phyloP scores from a whole-genome alignment of 176 grass and related monocot species.

The Bromus sterilis region DNA sequence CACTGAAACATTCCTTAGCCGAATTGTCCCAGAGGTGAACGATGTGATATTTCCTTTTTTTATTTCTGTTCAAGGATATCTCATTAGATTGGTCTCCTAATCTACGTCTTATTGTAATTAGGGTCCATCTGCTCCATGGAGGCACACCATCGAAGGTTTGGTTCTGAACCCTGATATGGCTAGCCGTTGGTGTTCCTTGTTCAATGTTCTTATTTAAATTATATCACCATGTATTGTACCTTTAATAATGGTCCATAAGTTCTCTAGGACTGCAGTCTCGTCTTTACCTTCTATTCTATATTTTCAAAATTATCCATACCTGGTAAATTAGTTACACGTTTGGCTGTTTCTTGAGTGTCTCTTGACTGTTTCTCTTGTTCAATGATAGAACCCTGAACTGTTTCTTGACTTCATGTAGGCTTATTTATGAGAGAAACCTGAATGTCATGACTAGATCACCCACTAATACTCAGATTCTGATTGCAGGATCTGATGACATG shows the following conservation, averaged over 20 bases:
- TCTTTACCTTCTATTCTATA: background rate
- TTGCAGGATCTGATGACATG: constrained; percentile 97
- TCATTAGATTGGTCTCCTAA: background rate
- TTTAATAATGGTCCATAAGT: background rate
- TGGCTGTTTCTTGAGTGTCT: too few species aligned
- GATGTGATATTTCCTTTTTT: background rate
- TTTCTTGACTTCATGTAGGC: background rate
- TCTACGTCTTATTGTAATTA: constrained; percentile 18
- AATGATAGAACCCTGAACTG: too few species aligned
- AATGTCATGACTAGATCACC: constrained; percentile 12
- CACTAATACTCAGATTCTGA: constrained; percentile 17
- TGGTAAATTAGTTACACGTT: background rate
- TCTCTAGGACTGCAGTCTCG: background rate
- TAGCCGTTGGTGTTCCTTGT: background rate
- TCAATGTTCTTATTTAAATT: background rate
- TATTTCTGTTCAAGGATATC: background rate
- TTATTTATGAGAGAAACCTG: background rate
- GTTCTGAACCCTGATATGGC: background rate
- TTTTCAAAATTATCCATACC: background rate
- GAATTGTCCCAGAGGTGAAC: constrained; percentile 87
- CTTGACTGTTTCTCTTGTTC: too few species aligned
- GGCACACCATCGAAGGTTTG: constrained; percentile 87
- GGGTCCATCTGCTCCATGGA: constrained; percentile 95
- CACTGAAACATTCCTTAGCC: constrained; percentile 93
- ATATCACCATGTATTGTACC: background rate